These are phyloP conservation scores for Plasmodium relictum DNA, from an alignment of 169 alveolate species.

Conservation along the genomic window DNA sequence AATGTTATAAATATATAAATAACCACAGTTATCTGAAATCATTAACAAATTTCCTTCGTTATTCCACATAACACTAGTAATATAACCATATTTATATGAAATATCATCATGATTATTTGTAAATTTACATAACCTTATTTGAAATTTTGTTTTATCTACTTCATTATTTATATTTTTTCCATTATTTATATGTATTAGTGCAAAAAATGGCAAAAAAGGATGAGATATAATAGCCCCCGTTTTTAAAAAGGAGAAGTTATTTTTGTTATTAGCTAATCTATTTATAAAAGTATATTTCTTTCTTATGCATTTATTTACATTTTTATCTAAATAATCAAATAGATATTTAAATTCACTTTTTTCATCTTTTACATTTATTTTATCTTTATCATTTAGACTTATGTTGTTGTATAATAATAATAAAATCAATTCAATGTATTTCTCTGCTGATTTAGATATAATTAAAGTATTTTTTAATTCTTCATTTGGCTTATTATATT, in stretches of 20 bases:
- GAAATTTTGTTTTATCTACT: slow-evolving; percentile 22
- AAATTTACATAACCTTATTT: slow-evolving; percentile 42
- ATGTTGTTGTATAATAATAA: slow-evolving; percentile 32
- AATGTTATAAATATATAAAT: slow-evolving; percentile 54
- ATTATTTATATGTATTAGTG: slow-evolving; percentile 53
- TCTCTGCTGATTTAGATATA: slow-evolving; percentile 53
- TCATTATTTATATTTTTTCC: slow-evolving; percentile 21
- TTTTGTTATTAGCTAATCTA: slow-evolving; percentile 7
- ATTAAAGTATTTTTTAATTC: slow-evolving; percentile 12
- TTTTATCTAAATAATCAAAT: slow-evolving; percentile 36
- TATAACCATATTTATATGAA: slow-evolving; percentile 45
- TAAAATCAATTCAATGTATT: slow-evolving; percentile 46
- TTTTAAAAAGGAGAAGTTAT: slow-evolving; percentile 19
- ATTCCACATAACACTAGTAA: slow-evolving; percentile 44
- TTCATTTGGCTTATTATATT: background rate
- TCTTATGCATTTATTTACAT: slow-evolving; percentile 46
- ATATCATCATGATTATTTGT: slow-evolving; percentile 20
- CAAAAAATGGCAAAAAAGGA: slow-evolving; percentile 58
- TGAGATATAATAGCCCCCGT: slow-evolving; percentile 68
- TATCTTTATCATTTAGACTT: slow-evolving; percentile 29
- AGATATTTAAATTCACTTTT: slow-evolving; percentile 26
- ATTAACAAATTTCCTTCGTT: slow-evolving; percentile 27
- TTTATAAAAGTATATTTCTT: slow-evolving; percentile 40
- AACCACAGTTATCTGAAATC: slow-evolving; percentile 35
- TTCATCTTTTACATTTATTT: slow-evolving; percentile 1